Conservation (phyloP, 106 monocot species). For the Triglochin maritima region DNA sequence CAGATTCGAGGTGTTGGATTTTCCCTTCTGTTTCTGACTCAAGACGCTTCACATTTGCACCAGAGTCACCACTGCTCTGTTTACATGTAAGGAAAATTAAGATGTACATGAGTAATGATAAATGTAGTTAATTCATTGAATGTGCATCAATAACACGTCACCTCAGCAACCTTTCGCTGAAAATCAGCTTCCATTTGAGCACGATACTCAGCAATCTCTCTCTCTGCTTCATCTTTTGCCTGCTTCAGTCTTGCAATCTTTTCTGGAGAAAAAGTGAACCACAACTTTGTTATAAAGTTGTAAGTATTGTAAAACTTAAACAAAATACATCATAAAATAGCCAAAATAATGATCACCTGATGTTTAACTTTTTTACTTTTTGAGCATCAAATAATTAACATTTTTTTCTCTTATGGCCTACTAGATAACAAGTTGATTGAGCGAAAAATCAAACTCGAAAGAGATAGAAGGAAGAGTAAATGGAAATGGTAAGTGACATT, state of each 20-base stretch:
- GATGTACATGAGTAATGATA: neutral
- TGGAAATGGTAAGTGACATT: no score
- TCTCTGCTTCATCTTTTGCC: conserved; percentile 91
- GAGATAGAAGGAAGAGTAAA: no score
- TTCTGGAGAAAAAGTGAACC: conserved; percentile 8
- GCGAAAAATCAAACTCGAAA: no score
- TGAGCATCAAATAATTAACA: no score
- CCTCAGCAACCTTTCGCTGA: conserved; percentile 60
- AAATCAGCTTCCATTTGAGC: conserved; percentile 83
- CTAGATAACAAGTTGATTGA: no score
- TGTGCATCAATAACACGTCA: neutral
- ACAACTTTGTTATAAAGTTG: neutral
- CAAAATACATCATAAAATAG: no score
- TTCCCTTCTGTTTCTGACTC: conserved; percentile 60
- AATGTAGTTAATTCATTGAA: neutral
- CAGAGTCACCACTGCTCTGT: conserved; percentile 86
- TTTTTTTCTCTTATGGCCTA: no score
- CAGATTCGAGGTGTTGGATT: conserved; percentile 37
- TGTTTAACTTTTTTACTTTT: no score
- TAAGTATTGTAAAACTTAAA: no score
- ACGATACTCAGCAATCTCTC: conserved; percentile 66
- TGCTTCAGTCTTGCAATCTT: conserved; percentile 65
- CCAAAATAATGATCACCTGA: no score
- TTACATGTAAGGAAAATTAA: neutral
- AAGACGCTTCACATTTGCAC: conserved; percentile 81